Conservation (phyloP, 176 grass and related monocot genomes). For the Oryza coarctata region DNA sequence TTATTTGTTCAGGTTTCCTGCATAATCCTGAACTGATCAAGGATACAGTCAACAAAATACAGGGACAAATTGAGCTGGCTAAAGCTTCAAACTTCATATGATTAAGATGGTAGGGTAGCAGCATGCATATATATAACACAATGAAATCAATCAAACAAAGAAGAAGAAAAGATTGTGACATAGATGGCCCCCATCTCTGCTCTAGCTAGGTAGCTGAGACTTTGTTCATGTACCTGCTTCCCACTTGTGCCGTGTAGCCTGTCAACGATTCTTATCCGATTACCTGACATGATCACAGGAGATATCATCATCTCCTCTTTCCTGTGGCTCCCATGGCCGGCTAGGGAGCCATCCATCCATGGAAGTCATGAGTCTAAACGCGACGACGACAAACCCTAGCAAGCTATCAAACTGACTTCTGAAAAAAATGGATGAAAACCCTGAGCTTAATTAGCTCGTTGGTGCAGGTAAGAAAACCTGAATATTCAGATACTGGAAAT, state of each 20-base stretch:
- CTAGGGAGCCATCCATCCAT: background rate
- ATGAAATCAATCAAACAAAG: background rate
- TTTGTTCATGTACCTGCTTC: background rate
- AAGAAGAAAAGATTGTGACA: background rate
- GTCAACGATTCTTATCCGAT: slow-evolving; percentile 28
- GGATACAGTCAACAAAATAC: background rate
- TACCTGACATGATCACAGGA: background rate
- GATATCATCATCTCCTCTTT: background rate
- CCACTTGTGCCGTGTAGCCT: background rate
- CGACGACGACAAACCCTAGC: slow-evolving; percentile 17
- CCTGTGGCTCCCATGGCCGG: background rate
- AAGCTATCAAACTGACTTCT: background rate
- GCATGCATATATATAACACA: background rate
- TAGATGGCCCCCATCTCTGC: background rate
- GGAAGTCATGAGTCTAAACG: background rate
- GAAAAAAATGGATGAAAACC: background rate
- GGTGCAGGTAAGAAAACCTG: background rate
- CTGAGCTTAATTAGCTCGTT: background rate
- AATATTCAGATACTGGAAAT: slow-evolving; percentile 23
- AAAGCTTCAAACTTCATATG: background rate
- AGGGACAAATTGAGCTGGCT: background rate
- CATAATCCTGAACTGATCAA: background rate
- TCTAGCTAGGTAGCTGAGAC: background rate
- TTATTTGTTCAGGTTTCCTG: background rate
- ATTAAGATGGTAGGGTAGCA: background rate